Base-by-base conservation (phyloP, 2,329 filamentous ascomycete genomes). In the Cucurbitaria berberidis region DNA sequence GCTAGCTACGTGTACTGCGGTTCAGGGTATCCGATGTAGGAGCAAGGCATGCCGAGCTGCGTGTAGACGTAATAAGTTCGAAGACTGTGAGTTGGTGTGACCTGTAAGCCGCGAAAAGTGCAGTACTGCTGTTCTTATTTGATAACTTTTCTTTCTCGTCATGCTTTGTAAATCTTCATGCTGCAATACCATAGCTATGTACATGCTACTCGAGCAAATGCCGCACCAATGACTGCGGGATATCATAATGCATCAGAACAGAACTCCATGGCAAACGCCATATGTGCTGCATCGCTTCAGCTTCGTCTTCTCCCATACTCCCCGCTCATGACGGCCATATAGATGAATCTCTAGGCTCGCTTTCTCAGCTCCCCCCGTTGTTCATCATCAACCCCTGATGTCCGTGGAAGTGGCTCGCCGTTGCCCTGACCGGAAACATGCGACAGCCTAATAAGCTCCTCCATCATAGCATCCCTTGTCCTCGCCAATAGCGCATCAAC, bases 391-490 rank as follows among this genome's bases (percentile, higher is more conserved):
- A 62, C 46, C 7, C 59, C 68, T 3, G 56, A 59, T n/a, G 59
- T 51, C 18, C 62, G 57, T 6, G 67, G 66, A 11, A 72, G 44
- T 29, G 70, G 65, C 42, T 58, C 59, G 8, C 64, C 68, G 22
- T 69, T 64, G 7, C 64, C 66, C 8, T 51, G 36, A 3, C 63
- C 64, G 0, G 51, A 63, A 15, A 74, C 57, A 50, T 74, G 68
- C 19, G 63, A 66, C 18, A 76, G 44, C 16, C 72, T 57, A 11
- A 72, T 60, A 38, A 76, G 47, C 57, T 76, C 69, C 13, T 69
- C 66, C 60, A 75, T 55, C 74, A 76, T 76, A 3, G 67, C 70
- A 15, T 70, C 67, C 39, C 66, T 52, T 16, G 70, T 73, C 48
- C 59, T 64, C 50, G 68, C 65, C 15, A 69, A 62, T 32, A 76